phyloP scores from a whole-genome alignment of 768 basidiomycete species.

The Auriscalpium orientale region DNA sequence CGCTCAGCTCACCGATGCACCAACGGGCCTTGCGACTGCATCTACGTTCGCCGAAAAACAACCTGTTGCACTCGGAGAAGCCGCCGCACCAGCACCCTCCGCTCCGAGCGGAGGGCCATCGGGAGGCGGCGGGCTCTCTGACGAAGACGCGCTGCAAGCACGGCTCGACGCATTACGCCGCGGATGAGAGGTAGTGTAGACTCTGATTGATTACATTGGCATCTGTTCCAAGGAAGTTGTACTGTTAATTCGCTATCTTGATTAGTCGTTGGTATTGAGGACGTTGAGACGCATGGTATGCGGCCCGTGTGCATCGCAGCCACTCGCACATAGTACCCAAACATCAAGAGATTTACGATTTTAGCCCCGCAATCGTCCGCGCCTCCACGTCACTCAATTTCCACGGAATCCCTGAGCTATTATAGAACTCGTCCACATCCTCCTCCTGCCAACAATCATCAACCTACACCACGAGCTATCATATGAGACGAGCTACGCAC shows the following conservation, averaged over 20 bases:
- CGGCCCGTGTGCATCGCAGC: too few species aligned
- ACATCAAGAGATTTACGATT: background rate
- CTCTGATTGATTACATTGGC: too few species aligned
- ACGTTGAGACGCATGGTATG: too few species aligned
- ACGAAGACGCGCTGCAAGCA: constrained; percentile 92
- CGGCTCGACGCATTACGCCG: constrained; percentile 83
- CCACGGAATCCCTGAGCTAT: constrained; percentile 88
- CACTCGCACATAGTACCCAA: too few species aligned
- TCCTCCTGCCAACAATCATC: constrained; percentile 56
- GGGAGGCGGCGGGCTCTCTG: constrained; percentile 41
- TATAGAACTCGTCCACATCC: constrained; percentile 92
- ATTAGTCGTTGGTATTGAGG: too few species aligned
- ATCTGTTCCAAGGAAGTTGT: too few species aligned
- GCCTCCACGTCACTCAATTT: constrained; percentile 74
- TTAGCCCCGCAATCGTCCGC: constrained; percentile 52
- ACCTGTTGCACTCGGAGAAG: constrained; percentile 81
- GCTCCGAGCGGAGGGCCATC: constrained; percentile 31
- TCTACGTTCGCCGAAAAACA: constrained; percentile 61
- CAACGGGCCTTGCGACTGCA: constrained; percentile 57
- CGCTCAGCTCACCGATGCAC: constrained; percentile 73
- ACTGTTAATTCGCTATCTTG: too few species aligned
- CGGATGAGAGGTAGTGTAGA: constrained; percentile 37
- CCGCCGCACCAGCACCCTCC: constrained; percentile 34
- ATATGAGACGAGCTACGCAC: constrained; percentile 35
- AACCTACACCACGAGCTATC: background rate